Percentiles rank a stretch among this genome's conserved stretches.
Conservation (phyloP, 1,139 yeast species). For the Sugiyamaella novakii region DNA sequence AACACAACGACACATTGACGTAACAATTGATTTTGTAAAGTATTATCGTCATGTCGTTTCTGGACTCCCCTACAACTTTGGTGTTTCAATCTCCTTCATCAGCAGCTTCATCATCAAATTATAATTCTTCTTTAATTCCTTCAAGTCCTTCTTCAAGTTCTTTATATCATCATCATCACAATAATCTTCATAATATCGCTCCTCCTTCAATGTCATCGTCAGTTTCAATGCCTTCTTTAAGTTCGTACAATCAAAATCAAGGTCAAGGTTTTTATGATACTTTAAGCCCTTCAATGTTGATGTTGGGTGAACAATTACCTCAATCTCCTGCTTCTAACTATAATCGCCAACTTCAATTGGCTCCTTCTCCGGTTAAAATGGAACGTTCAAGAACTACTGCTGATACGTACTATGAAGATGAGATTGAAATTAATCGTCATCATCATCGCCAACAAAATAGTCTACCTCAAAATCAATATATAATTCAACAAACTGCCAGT, state of each 20-base stretch:
- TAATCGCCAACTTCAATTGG: conserved; percentile 5
- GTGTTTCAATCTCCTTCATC: conserved; percentile 7
- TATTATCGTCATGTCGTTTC: conserved; percentile 6
- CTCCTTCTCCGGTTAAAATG: conserved; percentile 18
- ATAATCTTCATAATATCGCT: neutral
- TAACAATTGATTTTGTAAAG: no score
- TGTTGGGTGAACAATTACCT: conserved; percentile 15
- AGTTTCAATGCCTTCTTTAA: conserved; percentile 13
- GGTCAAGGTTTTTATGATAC: conserved; percentile 6
- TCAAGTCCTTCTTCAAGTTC: conserved; percentile 1
- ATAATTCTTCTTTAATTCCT: neutral
- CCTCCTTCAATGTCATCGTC: conserved; percentile 12
- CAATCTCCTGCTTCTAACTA: neutral
- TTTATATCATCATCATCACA: conserved; percentile 4
- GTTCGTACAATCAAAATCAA: conserved; percentile 1
- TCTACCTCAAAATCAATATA: neutral
- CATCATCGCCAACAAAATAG: no score
- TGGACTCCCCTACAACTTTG: conserved; percentile 7
- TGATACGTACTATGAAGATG: conserved; percentile 9
- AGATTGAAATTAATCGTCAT: neutral
- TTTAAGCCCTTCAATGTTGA: conserved; percentile 19
- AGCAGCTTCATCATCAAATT: conserved; percentile 3
- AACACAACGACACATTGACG: no score
- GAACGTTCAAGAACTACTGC: conserved; percentile 15
- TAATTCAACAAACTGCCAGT: neutral